phyloP scores from a whole-genome alignment of 1,139 yeast species.

The Diutina scorzettiae region DNA sequence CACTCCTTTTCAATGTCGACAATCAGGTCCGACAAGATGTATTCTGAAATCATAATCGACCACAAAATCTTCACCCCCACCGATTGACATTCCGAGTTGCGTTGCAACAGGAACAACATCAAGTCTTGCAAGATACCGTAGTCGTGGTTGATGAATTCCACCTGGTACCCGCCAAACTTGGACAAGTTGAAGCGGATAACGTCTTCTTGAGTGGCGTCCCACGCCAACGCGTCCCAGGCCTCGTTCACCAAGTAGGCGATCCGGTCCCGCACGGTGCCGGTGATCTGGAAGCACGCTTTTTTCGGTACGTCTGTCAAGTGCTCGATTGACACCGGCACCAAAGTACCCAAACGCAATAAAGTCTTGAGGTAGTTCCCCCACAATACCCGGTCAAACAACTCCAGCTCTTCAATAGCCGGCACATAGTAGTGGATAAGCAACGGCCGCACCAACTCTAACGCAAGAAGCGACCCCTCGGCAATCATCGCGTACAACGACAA shows the following conservation, averaged over 20 bases:
- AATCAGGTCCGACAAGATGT: conserved; percentile 46
- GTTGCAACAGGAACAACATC: conserved; percentile 58
- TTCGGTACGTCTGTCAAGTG: conserved; percentile 63
- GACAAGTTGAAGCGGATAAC: conserved; percentile 47
- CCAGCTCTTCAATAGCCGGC: conserved; percentile 40
- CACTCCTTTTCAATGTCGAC: conserved; percentile 55
- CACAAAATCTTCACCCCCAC: conserved; percentile 62
- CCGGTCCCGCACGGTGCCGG: conserved; percentile 53
- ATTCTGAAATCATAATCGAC: conserved; percentile 60
- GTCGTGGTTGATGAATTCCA: conserved; percentile 47
- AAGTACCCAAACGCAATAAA: conserved; percentile 39
- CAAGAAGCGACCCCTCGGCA: conserved; percentile 45
- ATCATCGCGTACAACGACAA: conserved; percentile 52
- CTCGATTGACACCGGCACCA: conserved; percentile 49
- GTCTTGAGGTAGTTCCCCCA: conserved; percentile 60
- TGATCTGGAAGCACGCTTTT: conserved; percentile 54
- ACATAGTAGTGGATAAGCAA: conserved; percentile 41
- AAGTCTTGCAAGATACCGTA: conserved; percentile 54
- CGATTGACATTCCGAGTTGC: conserved; percentile 48
- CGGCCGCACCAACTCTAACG: conserved; percentile 48
- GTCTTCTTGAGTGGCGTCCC: conserved; percentile 54
- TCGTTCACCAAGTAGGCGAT: conserved; percentile 44
- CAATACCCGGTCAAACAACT: conserved; percentile 37
- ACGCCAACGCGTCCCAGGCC: conserved; percentile 67
- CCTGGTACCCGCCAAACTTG: conserved; percentile 64